These are phyloP conservation scores for Eruca vesicaria DNA, from an alignment of 441 rosid genomes.

Conservation along the genomic window DNA sequence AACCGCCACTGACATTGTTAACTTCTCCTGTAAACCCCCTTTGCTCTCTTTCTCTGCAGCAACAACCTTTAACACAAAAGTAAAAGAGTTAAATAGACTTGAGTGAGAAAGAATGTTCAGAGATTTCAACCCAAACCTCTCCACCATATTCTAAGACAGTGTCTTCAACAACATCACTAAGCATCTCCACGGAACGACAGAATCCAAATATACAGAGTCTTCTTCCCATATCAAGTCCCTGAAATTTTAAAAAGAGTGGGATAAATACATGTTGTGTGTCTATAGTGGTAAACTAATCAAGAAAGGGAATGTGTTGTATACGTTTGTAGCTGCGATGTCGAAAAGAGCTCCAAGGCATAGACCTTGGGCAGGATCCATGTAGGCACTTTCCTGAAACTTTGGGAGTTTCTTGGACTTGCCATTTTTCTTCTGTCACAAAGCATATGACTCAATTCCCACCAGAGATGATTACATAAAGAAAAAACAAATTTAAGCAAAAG, in stretches of 20 bases:
- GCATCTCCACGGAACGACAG: conserved; percentile 95
- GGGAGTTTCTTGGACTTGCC: conserved; percentile 43
- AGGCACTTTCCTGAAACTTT: conserved; percentile 71
- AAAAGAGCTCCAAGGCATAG: conserved; percentile 90
- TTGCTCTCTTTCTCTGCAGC: conserved; percentile 73
- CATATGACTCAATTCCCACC: background rate
- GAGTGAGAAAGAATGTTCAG: background rate
- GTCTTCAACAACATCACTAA: conserved; percentile 89
- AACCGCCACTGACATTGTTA: conserved; percentile 87
- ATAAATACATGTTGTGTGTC: conserved; percentile 12
- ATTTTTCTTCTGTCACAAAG: conserved; percentile 52
- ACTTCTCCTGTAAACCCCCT: conserved; percentile 82
- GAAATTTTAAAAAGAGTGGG: conserved; percentile 10
- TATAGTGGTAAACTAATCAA: background rate
- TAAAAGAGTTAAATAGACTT: background rate
- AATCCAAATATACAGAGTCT: conserved; percentile 87
- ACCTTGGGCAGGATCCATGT: conserved; percentile 85
- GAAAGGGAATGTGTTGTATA: conserved; percentile 27
- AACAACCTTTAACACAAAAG: conserved; percentile 48
- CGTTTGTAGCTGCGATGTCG: conserved; percentile 91
- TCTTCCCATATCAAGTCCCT: conserved; percentile 95
- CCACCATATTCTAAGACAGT: conserved; percentile 89
- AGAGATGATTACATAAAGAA: background rate
- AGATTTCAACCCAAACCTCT: conserved; percentile 49
- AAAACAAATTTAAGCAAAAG: background rate